These are phyloP conservation scores for Russula abietina DNA, from an alignment of 768 basidiomycete genomes.

Conservation along the genomic window DNA sequence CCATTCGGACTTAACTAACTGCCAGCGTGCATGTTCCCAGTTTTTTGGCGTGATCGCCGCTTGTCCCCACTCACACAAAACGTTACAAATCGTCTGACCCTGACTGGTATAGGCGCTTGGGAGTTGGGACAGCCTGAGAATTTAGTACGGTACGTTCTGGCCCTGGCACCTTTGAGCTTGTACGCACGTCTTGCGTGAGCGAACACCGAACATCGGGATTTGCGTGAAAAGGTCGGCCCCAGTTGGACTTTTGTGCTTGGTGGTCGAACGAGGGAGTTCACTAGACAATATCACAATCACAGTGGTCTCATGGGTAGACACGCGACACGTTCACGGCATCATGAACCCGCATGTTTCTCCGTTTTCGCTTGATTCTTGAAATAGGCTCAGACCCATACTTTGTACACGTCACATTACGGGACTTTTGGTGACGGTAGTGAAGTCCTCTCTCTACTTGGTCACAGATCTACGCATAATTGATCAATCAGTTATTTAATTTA, in stretches of 20 bases:
- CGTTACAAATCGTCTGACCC: background rate
- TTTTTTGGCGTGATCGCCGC: conserved; percentile 3
- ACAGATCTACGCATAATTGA: background rate
- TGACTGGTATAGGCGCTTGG: background rate
- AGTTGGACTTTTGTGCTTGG: background rate
- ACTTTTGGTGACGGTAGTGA: background rate
- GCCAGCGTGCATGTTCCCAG: background rate
- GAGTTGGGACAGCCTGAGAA: background rate
- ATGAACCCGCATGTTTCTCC: background rate
- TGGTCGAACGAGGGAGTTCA: background rate
- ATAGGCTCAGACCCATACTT: too few relatives aligned
- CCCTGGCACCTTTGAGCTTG: background rate
- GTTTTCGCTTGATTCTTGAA: background rate
- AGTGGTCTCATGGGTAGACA: background rate
- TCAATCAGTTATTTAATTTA: background rate
- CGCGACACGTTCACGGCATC: too few relatives aligned
- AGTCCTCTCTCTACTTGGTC: background rate
- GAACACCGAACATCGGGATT: background rate
- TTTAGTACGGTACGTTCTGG: background rate
- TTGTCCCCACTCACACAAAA: background rate
- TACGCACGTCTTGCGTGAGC: background rate
- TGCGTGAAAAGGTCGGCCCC: background rate
- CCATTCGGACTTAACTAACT: background rate
- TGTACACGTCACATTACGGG: background rate
- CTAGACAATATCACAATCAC: background rate